A percentile compares a stretch with the other conserved stretches of the same genome.
phyloP scores from a whole-genome alignment of 768 basidiomycete genomes.

The Amanita phalloides region DNA sequence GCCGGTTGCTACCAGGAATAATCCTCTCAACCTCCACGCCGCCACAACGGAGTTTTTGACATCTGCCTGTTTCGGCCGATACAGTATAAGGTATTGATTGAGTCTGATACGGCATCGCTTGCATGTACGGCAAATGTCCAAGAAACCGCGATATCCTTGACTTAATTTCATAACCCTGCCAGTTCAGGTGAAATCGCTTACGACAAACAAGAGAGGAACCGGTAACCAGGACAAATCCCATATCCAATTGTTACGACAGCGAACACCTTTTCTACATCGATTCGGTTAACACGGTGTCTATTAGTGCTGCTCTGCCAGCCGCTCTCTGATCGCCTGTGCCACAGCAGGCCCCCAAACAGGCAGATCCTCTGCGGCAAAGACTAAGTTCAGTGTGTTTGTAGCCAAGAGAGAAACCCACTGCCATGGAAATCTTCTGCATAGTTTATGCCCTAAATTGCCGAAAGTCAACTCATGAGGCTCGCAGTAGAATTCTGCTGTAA shows the following conservation, averaged over 20 bases:
- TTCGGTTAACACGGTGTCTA: background rate
- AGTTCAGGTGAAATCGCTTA: constrained; percentile 1
- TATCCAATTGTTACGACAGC: constrained; percentile 1
- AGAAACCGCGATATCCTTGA: background rate
- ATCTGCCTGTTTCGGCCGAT: background rate
- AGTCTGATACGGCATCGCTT: constrained; percentile 3
- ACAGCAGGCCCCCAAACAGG: constrained; percentile 53
- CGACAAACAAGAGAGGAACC: background rate
- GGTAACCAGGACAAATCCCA: constrained; percentile 1
- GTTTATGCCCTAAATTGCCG: constrained; percentile 18
- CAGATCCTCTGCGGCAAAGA: constrained; percentile 23
- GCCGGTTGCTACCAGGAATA: constrained; percentile 1
- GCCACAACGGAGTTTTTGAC: constrained; percentile 1
- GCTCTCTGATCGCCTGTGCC: constrained; percentile 47
- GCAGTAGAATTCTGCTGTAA: background rate
- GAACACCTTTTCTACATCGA: background rate
- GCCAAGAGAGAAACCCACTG: constrained; percentile 10
- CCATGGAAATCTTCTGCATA: constrained; percentile 12
- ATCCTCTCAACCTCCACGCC: constrained; percentile 1
- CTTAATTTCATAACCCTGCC: background rate
- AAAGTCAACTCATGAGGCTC: constrained; percentile 22
- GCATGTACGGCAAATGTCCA: constrained; percentile 1
- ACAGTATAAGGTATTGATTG: constrained; percentile 5
- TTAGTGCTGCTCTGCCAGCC: constrained; percentile 22
- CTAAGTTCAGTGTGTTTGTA: background rate